Percentiles rank a stretch among this genome's conserved stretches.
Conservation (phyloP, 768 basidiomycete species). For the Paxillus ammoniavirescens region DNA sequence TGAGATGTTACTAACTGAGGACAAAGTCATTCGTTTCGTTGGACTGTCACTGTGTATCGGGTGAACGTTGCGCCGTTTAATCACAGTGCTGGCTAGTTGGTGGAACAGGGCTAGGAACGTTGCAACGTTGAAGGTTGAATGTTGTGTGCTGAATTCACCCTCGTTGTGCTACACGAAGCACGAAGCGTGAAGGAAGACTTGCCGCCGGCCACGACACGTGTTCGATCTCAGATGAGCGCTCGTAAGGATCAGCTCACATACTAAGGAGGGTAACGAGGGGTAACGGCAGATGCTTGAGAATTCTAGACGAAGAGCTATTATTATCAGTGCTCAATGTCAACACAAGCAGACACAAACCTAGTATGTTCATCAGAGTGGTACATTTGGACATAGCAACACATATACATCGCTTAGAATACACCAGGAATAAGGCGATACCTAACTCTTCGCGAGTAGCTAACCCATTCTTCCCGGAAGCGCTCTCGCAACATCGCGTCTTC, state of each 20-base stretch:
- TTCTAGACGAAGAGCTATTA: background rate
- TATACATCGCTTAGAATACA: constrained; percentile 14
- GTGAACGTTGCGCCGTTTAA: too few species aligned
- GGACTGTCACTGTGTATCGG: too few species aligned
- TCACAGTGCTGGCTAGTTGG: too few species aligned
- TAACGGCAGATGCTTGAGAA: background rate
- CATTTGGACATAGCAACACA: background rate
- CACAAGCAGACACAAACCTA: background rate
- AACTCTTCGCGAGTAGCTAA: constrained; percentile 19
- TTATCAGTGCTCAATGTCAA: background rate
- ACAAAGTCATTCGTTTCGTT: too few species aligned
- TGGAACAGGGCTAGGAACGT: too few species aligned
- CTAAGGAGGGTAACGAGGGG: background rate
- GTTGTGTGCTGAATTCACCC: too few species aligned
- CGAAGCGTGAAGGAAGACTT: background rate
- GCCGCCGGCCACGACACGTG: background rate
- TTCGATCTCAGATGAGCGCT: background rate
- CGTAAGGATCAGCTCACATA: background rate
- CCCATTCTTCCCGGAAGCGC: constrained; percentile 26
- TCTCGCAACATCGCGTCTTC: constrained; percentile 25
- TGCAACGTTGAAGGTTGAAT: too few species aligned
- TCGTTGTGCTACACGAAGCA: too few species aligned
- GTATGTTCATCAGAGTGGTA: background rate
- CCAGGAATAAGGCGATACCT: constrained; percentile 28
- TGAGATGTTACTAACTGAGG: too few species aligned